These are phyloP conservation scores for Kandelia obovata DNA, from an alignment of 345 rosid genomes.

Conservation along the genomic window DNA sequence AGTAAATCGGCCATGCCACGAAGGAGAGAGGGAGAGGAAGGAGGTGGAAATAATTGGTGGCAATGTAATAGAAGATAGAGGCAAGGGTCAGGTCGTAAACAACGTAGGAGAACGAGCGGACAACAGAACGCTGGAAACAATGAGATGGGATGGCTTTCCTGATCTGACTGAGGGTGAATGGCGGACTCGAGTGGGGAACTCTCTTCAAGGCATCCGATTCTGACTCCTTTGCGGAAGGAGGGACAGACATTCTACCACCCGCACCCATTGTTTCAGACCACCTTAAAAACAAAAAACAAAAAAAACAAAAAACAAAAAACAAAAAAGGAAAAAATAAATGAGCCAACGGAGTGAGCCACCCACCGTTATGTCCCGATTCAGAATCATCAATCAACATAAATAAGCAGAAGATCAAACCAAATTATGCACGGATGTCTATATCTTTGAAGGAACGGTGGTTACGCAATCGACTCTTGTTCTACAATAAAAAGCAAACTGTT, in stretches of 20 bases:
- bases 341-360: too few species aligned
- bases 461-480: too few species aligned
- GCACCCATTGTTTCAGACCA: conserved; percentile 54
- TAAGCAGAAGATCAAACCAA: too few species aligned
- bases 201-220: conserved; percentile 38
- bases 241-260: conserved; percentile 66
- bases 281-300: too few species aligned
- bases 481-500: too few species aligned
- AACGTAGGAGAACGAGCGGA: conserved; percentile 69
- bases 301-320: too few species aligned
- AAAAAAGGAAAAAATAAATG: too few species aligned
- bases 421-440: too few species aligned
- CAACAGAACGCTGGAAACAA: conserved; percentile 78
- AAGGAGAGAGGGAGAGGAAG: conserved; percentile 55
- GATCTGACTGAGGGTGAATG: conserved; percentile 61
- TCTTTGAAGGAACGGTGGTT: too few species aligned
- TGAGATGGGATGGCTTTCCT: conserved; percentile 89
- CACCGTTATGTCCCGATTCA: too few species aligned
- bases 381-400: too few species aligned
- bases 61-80: conserved; percentile 48
- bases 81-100: conserved; percentile 55
- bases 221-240: conserved; percentile 34
- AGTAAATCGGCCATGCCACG: conserved; percentile 76
- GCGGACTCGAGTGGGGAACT: conserved; percentile 61
- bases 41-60: conserved; percentile 49